Evolutionary conservation across 192 early-diverging fungal genomes (phyloP).

Genomic region (Podila clonocystis): DNA sequence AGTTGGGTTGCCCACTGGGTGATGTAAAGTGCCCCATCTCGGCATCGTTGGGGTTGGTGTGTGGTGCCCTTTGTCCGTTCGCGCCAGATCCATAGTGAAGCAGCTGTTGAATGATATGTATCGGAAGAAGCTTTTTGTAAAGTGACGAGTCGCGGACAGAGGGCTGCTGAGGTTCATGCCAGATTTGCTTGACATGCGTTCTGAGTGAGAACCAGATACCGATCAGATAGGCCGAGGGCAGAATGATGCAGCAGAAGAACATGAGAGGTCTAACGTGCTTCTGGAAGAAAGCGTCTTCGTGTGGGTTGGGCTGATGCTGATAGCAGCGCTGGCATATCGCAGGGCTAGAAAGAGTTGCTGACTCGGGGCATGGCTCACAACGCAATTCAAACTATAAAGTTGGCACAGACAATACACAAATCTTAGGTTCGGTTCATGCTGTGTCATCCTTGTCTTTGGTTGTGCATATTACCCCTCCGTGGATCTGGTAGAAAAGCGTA

Average conservation of each 20-base stretch:
- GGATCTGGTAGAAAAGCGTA: conserved; percentile 93
- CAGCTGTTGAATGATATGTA: conserved; percentile 59
- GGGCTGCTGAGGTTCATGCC: conserved; percentile 66
- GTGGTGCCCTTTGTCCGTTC: not conserved
- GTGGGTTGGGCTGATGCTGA: conserved; percentile 69
- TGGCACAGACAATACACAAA: not conserved
- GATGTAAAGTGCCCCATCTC: conserved; percentile 27
- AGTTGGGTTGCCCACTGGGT: conserved; percentile 16
- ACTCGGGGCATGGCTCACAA: conserved; percentile 39
- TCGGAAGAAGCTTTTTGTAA: conserved; percentile 58
- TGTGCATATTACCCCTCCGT: conserved; percentile 67
- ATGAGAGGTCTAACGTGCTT: conserved; percentile 83
- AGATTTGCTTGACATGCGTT: conserved; percentile 86
- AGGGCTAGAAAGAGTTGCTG: conserved; percentile 17
- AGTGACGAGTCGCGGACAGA: conserved; percentile 41
- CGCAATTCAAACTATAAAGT: conserved; percentile 36
- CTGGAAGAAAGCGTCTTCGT: conserved; percentile 84
- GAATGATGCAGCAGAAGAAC: conserved; percentile 75
- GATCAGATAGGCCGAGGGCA: conserved; percentile 76
- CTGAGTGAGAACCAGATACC: conserved; percentile 94
- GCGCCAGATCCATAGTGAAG: conserved; percentile 38
- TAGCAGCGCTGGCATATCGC: conserved; percentile 70
- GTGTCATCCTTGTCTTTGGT: too few species aligned
- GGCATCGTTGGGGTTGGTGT: conserved; percentile 9
- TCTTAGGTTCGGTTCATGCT: too few species aligned